Base-by-base conservation (phyloP, 2,329 filamentous ascomycete species). In the Sporothrix pseudoabietina region DNA sequence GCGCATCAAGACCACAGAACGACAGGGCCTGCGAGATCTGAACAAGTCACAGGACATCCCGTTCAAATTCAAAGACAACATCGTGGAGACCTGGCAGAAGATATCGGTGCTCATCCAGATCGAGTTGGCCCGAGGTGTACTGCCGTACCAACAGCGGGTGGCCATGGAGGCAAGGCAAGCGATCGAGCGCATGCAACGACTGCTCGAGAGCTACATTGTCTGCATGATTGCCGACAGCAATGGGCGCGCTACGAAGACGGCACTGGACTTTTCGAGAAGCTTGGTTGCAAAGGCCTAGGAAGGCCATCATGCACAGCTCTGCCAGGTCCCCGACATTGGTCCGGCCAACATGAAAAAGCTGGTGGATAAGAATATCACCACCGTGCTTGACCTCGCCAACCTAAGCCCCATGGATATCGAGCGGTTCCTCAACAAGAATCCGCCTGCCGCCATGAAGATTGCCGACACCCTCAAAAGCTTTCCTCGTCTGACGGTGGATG, bases 271-370 rank as follows among this genome's bases (percentile, higher is more conserved):
- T 6, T 87, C 91, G 66, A 87, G 95, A 73, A 94, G 93, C 76
- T 83, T 98, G 70, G 87, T 89, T 30, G 92, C 94, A 1, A 88
- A 87, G 1, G 85, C 86, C 0, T 97, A 94, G 96, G 96, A 99
- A 78, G 90, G 92, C 47, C 92, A 90, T 1, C 88, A 92, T 0
- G 85, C 91, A 30, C 92, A 98, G 77, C 87, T 99, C 78, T 91
- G 92, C 74, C 95, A 98, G 80, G 86, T 99, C 1, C 89, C 92
- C 0, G 88, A 90, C 2, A 88, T 98, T 75, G 96, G 96, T 0
- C 84, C 89, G 4, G 92, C 90, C 0, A 87, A 88, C n/a, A 89
- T 93, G 76, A 87, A 91, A 52, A 96, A 92, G 79, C 86, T 98
- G 59, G 87, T 89, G 3, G 86, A 87, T 54, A 89, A 89, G n/a